Evolutionary conservation across 139 green algal species (phyloP), one percentile per base, ranked within the genome.

Genomic region (Dunaliella primolecta): DNA sequence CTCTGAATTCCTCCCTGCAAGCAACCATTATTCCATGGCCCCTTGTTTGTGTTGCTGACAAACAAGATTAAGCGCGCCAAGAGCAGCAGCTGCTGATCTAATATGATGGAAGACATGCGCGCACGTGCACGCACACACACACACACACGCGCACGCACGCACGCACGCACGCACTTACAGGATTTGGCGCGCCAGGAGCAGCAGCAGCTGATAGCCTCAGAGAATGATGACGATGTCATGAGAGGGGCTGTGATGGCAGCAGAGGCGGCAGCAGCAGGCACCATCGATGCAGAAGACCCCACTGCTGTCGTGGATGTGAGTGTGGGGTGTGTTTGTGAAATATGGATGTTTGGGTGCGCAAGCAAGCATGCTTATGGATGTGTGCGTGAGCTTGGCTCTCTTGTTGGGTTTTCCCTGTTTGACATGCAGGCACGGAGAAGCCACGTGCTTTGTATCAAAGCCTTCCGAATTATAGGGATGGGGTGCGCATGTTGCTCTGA

Each of bases 341-440:
- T 77, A 32, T 35, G 71, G 3, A 7, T 77, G 27, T 32, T 7
- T 77, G 71, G 2, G 71, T 77, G 27, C 7, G 71, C 71, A 82
- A 56, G 77, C 33, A 55, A 20, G 77, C 33, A 55, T 82, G 77
- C 46, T 3, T 82, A 25, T 82, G 34, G 38, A 25, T 82, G 34
- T 82, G 77, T 82, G 34, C 46, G 77, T 82, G 34, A 56, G 77
- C 46, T 3, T 82, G n/a, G n/a, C n/a, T n/a, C n/a, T n/a, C n/a
- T n/a, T n/a, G n/a, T n/a, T n/a, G n/a, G n/a, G n/a, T n/a, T n/a
- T n/a, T n/a, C n/a, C n/a, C n/a, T n/a, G n/a, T n/a, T n/a, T n/a
- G n/a, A n/a, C n/a, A n/a, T n/a, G n/a, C n/a, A n/a, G n/a, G n/a
- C n/a, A n/a, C n/a, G n/a, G n/a, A n/a, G n/a, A n/a, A n/a, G n/a